Base-by-base conservation (phyloP, 2,329 filamentous ascomycete genomes). In the Pseudogymnoascus sp. region DNA sequence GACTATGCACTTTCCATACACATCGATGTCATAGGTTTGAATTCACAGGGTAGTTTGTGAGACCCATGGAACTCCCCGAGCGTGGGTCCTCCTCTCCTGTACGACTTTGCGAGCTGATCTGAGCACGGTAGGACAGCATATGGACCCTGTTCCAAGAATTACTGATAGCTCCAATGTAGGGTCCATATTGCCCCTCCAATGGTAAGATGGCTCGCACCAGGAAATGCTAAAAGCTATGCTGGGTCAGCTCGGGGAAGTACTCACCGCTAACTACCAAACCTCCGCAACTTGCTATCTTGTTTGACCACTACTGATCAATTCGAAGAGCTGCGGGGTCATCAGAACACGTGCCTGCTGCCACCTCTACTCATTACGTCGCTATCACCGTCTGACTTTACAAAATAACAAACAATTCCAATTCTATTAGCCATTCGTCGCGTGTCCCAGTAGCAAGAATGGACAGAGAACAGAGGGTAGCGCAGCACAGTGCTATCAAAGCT, bases 401-500 rank as follows among this genome's bases (percentile, higher is more conserved):
- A 50, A 8, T 30, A 50, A 50, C 22, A 9, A 50, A 16, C 43
- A 14, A 30, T 4, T 50, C 14, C 43, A 50, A 50, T 6, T 50
- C 43, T 3, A 50, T 30, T 11, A 30, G 25, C 25, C 25, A 28
- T 50, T 50, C 4, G 6, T 16, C 2, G 11, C 7, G 14, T 8
- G 2, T 50, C 43, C 8, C 57, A 36, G 18, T 58, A 12, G 30
- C 57, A 58, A 58, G 30, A 38, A 58, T 58, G 57, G 36, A 58
- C n/a, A 38, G 57, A 39, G 30, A 58, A 25, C 57, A 58, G 9
- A 58, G 30, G 57, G 18, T 58, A 58, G 30, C 30, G 4, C 57
- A 58, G 57, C 57, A 38, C 30, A 14, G 38, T 58, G 57, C 57
- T 38, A 39, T 58, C 57, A 58, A 58, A 39, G n/a, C 30, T 5